Conservation (phyloP, 2,329 filamentous ascomycete species). For the Albophoma yamanashiensis region DNA sequence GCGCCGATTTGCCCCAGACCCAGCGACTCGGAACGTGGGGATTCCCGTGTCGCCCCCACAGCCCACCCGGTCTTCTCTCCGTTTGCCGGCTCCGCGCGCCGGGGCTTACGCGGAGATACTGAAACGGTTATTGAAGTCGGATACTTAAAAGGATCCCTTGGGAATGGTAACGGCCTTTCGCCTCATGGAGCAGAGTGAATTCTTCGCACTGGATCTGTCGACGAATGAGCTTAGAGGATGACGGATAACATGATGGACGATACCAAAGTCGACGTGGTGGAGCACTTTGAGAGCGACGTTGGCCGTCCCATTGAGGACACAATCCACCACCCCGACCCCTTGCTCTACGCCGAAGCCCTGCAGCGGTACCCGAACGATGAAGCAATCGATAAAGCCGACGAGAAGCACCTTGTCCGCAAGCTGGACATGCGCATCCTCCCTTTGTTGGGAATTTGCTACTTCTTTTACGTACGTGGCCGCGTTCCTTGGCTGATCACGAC, state of each 20-base stretch:
- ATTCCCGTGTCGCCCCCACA: neutral
- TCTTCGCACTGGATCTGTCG: neutral
- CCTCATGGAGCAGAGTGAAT: neutral
- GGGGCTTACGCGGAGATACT: neutral
- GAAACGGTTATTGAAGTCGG: neutral
- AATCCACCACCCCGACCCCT: constrained; percentile 12
- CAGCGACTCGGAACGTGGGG: neutral
- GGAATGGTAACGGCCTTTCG: neutral
- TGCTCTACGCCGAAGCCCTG: constrained; percentile 24
- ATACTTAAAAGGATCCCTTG: neutral
- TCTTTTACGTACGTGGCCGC: constrained; percentile 20
- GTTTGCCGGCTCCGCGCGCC: neutral
- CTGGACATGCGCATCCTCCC: constrained; percentile 26
- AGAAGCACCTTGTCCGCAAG: constrained; percentile 23
- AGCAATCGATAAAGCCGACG: constrained; percentile 20
- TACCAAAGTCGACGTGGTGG: constrained; percentile 2
- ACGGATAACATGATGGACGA: neutral
- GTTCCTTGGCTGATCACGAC: no score
- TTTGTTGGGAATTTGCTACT: constrained; percentile 27
- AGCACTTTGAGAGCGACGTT: constrained; percentile 9
- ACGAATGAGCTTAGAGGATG: neutral
- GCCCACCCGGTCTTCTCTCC: neutral
- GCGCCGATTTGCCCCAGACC: neutral
- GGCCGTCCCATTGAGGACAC: constrained; percentile 5
- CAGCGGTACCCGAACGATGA: constrained; percentile 24